phyloP scores from a whole-genome alignment of 768 basidiomycete species.

The Heimioporus sp. region DNA sequence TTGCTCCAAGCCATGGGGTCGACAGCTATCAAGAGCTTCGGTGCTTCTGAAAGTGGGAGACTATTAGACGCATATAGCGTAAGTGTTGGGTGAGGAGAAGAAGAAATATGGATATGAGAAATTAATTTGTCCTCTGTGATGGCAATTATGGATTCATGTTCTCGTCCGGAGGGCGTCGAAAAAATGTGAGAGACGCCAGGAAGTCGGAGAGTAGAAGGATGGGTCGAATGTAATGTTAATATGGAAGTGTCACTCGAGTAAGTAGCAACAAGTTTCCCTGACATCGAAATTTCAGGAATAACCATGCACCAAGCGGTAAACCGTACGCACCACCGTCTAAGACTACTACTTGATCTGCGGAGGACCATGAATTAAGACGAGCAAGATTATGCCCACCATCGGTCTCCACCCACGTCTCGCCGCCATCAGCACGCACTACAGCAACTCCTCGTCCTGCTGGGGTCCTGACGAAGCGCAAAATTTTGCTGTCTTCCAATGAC shows the following conservation, averaged over 20 bases:
- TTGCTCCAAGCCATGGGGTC: slow-evolving; percentile 87
- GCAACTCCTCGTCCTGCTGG: slow-evolving; percentile 77
- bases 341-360: slow-evolving; percentile 67
- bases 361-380: slow-evolving; percentile 50
- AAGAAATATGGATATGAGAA: slow-evolving; percentile 49
- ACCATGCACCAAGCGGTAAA: background rate
- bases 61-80: slow-evolving; percentile 45
- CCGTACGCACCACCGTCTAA: slow-evolving; percentile 55
- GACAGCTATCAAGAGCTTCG: slow-evolving; percentile 65
- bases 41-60: slow-evolving; percentile 50
- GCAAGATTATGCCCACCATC: slow-evolving; percentile 47
- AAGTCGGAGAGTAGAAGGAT: slow-evolving; percentile 41
- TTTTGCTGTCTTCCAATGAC: slow-evolving; percentile 48
- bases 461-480: slow-evolving; percentile 68
- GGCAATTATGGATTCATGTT: slow-evolving; percentile 60
- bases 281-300: slow-evolving; percentile 4
- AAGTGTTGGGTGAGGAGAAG: slow-evolving; percentile 37
- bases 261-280: slow-evolving; percentile 57
- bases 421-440: slow-evolving; percentile 56
- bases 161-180: slow-evolving; percentile 54
- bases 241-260: slow-evolving; percentile 47
- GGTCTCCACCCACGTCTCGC: slow-evolving; percentile 62
- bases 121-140: slow-evolving; percentile 61
- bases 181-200: slow-evolving; percentile 61
- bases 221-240: slow-evolving; percentile 54